Evolutionary conservation across 495 filamentous ascomycete genomes (phyloP), one percentile per base, ranked within the genome.

Genomic region (Copromyces sp.): DNA sequence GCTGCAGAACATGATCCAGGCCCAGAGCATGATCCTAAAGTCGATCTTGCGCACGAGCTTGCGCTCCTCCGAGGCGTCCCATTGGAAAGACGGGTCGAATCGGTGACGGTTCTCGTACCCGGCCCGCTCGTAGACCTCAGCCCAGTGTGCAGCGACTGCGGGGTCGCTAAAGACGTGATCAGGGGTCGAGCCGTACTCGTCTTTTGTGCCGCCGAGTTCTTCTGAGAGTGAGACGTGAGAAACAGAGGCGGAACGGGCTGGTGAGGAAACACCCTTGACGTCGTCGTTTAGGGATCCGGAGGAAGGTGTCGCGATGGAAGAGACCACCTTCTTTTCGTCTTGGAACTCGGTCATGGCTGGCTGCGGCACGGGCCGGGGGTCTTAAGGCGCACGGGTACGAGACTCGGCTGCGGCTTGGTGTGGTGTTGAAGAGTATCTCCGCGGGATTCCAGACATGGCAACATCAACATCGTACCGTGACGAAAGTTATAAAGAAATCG

Each of bases 51-150:
- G 74, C 12, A 88, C 81, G 3, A 89, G 74, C 71, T 72, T 82
- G 73, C 78, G 80, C 79, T 89, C 87, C 70, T 85, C 84, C 53
- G 81, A 78, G 69, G 80, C 79, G 12, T 79, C 81, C 87, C 86
- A 89, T 45, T 75, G 79, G 70, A 82, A 82, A 5, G 75, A 73
- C 4, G 85, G 85, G 72, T 88, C 85, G 72, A 87, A 91, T 5
- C 86, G 83, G 80, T 91, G 88, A 1, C 84, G 82, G 77, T 87
- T 86, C 77, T 87, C 85, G 70, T 87, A 86, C n/a, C 75, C 39
- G 14, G 80, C 81, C 37, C 78, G 75, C 73, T 85, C 80, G 39
- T 75, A 80, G 14, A 77, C 61, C 2, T 45, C 69, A 6, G 74
- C 75, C 77, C 79, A 80, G 71, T 79, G 70, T 2, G 76, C 70